Percentiles rank a stretch among this genome's conserved stretches.
Evolutionary conservation across 257 asterid genomes (phyloP).

Genomic region (Echium plantagineum): DNA sequence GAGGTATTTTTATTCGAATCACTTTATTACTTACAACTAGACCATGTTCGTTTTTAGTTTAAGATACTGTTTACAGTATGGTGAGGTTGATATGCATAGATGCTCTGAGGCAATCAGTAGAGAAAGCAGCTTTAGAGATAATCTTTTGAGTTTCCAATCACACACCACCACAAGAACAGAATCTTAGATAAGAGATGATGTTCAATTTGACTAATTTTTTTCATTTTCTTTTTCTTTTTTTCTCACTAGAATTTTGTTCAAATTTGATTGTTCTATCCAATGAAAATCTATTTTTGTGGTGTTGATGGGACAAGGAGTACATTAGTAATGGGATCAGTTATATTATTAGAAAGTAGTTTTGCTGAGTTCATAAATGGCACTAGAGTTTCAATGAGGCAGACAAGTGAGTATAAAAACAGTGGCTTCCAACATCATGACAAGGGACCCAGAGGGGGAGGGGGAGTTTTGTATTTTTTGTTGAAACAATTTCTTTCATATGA

Average conservation of each 20-base stretch:
- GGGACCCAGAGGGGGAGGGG: constrained; percentile 15
- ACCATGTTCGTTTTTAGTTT: too few relatives aligned
- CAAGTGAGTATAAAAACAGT: constrained; percentile 20
- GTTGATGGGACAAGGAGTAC: constrained; percentile 16
- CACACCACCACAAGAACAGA: constrained; percentile 67
- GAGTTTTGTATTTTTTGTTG: constrained; percentile 15
- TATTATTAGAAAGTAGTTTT: constrained; percentile 8
- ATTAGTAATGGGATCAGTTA: constrained; percentile 14
- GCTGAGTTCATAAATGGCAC: constrained; percentile 19
- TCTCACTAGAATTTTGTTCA: constrained; percentile 5
- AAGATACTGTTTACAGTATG: constrained; percentile 11
- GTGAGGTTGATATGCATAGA: constrained; percentile 52
- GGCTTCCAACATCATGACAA: constrained; percentile 17
- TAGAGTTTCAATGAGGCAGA: constrained; percentile 14
- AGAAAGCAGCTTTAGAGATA: constrained; percentile 48
- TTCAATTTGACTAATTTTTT: constrained; percentile 28
- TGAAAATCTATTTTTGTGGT: constrained; percentile 8
- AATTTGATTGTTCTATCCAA: constrained; percentile 27
- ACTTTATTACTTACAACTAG: too few relatives aligned
- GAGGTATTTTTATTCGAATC: too few relatives aligned
- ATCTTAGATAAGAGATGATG: constrained; percentile 70
- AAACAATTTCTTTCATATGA: constrained; percentile 12
- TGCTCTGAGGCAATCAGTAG: constrained; percentile 44
- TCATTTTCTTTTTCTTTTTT: not conserved
- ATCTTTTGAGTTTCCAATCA: constrained; percentile 45